Evolutionary conservation across 805 yeast genomes (phyloP), one percentile per base, ranked within the genome.

Genomic region (Spathaspora passalidarum): DNA sequence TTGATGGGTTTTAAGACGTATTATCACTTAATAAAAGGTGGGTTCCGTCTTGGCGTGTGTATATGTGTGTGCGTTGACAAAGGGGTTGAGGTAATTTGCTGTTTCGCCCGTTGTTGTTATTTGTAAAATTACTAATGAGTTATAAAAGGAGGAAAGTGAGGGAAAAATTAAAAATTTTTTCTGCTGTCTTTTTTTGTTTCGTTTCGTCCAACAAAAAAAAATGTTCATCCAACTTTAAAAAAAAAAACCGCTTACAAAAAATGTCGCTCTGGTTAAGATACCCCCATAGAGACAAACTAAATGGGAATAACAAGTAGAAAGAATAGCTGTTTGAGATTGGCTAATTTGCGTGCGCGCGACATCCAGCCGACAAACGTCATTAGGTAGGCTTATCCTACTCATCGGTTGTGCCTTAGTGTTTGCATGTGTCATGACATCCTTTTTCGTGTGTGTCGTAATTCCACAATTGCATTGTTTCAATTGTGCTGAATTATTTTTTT

Each of bases 101-200:
- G 34, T 29, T 29, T 29, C 13, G 34, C 34, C n/a, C 14, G 34
- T 29, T 29, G 34, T 29, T 29, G 34, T 29, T 29, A 10, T 29
- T 29, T 29, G 34, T 29, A 29, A 29, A 29, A 36, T 36, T 36
- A 36, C 38, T 36, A 36, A 36, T 36, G 38, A 36, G 38, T 36
- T 36, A 22, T 29, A 29, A 29, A 29, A 29, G n/a, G 34, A 29
- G 34, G 34, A 29, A 29, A 25, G 13, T n/a, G 34, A 29, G 14
- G 34, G 34, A 29, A 29, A 29, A 29, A 29, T 13, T n/a, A n/a
- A 29, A 13, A 29, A 8, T 3, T 29, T 29, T 29, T 38, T 26
- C 22, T 21, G 20, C 21, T 38, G 14, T 25, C 32, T 14, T n/a
- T 9, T 25, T 38, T 6, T 38, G 19, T 16, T 38, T 19, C 20